Base-by-base conservation (phyloP, 768 basidiomycete species). In the Hirschioporus abietinus region DNA sequence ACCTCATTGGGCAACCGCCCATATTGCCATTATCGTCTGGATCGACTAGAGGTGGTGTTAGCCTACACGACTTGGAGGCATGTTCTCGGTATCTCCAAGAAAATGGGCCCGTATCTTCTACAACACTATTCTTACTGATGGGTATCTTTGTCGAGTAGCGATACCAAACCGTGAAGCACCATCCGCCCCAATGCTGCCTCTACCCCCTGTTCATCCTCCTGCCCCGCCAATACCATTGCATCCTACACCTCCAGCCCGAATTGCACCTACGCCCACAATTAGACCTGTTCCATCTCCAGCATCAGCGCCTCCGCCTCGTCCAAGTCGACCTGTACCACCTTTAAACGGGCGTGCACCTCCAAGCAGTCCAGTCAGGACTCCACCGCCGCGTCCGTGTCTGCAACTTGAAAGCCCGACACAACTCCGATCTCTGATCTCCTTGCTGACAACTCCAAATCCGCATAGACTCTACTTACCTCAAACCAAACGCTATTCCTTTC, bases 61-160 rank as follows among this genome's bases (percentile, higher is more conserved):
- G 82, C 87, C 93, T 27, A 91, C 93, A 26, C 93, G 95, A 75
- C 79, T 96, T 4, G 95, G 87, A 35, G 89, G 86, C 1, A 77
- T 97, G 12, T 96, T 97, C 73, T 93, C 95, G 95, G 95, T 0
- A 88, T 96, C 81, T 95, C 95, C 4, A 95, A 92, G 74, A 74
- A 96, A 72, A 96, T n/a, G n/a, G 90, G 80, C 86, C 93, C 59
- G 84, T 65, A 58, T 68, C 52, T 59, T 65, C 25, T 25, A 23
- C 17, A 52, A 15, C 18, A 35, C 65, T 36, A 18, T 34, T 63
- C 23, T 27, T 58, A 34, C 60, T n/a, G 30, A 3, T 36, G 30
- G 8, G 30, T 52, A 15, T 52, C 3, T 5, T 15, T 52, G 42
- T 52, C 3, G 20, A 61, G 18, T 68, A 91, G 91, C 79, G 6